Percentiles rank a stretch among this genome's conserved stretches.
These are phyloP conservation scores for Penicillium roqueforti DNA, from an alignment of 495 filamentous ascomycete genomes.

Conservation along the genomic window DNA sequence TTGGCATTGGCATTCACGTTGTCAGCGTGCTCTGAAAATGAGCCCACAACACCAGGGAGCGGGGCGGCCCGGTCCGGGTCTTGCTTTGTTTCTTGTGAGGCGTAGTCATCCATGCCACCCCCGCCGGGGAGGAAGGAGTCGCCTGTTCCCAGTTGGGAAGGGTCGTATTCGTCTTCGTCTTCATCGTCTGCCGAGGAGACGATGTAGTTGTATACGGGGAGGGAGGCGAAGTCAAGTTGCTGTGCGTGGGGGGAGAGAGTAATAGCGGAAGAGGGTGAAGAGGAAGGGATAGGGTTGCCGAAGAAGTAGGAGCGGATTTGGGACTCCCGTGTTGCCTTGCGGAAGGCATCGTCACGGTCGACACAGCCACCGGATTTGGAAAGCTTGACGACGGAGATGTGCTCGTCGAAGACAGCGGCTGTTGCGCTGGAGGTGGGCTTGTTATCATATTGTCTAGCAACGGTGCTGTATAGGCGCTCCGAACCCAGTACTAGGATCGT, in stretches of 20 bases:
- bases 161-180: conserved; percentile 45
- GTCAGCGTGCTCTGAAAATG: conserved; percentile 13
- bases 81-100: conserved; percentile 15
- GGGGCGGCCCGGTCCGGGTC: conserved; percentile 20
- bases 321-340: conserved; percentile 64
- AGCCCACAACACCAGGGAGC: conserved; percentile 24
- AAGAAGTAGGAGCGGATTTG: conserved; percentile 93
- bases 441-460: conserved; percentile 66
- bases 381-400: conserved; percentile 69
- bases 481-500: conserved; percentile 81
- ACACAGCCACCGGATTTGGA: conserved; percentile 87
- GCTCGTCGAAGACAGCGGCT: conserved; percentile 48
- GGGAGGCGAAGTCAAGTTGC: conserved; percentile 65
- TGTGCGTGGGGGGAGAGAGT: conserved; percentile 83
- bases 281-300: conserved; percentile 52
- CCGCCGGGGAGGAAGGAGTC: conserved; percentile 49
- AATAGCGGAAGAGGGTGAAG: conserved; percentile 45
- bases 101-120: conserved; percentile 24
- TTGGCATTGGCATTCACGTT: neutral
- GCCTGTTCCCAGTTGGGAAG: conserved; percentile 35
- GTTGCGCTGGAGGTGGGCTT: conserved; percentile 53
- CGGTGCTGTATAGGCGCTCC: conserved; percentile 71
- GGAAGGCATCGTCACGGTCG: conserved; percentile 69
- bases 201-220: conserved; percentile 64
- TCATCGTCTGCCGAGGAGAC: conserved; percentile 42